These are phyloP conservation scores for Leccinum griseonigrum DNA, from an alignment of 1,284 basidiomycete species.

Conservation along the genomic window DNA sequence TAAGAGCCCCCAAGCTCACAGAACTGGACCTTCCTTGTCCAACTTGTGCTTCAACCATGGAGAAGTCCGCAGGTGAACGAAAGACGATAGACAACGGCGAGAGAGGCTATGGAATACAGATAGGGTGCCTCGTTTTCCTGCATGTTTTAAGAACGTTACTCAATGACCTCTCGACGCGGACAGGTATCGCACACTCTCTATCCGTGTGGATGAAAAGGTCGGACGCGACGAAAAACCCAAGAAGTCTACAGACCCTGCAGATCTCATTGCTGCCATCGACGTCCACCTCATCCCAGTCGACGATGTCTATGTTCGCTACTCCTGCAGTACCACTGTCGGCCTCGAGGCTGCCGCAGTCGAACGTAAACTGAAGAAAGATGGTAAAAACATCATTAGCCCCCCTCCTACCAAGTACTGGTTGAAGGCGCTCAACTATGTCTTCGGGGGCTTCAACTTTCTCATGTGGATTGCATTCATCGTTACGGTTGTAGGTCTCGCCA, in stretches of 20 bases:
- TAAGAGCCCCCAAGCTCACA: not conserved
- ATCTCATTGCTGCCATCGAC: not conserved
- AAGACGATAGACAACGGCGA: not conserved
- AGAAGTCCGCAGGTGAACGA: not conserved
- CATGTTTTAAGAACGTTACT: not conserved
- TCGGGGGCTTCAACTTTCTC: conserved; percentile 52
- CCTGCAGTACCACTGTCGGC: not conserved
- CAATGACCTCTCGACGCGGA: not conserved
- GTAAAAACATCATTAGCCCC: conserved; percentile 35
- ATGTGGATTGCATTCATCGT: conserved; percentile 51
- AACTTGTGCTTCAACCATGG: not conserved
- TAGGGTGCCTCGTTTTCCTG: not conserved
- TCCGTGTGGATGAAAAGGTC: not conserved
- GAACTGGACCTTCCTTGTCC: not conserved
- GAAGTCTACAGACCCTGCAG: not conserved
- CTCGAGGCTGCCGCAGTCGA: not conserved
- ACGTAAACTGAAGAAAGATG: not conserved
- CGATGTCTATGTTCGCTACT: not conserved
- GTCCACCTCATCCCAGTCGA: not conserved
- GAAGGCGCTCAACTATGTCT: conserved; percentile 49
- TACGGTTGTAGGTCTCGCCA: conserved; percentile 34
- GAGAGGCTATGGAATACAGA: not conserved
- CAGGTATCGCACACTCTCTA: not conserved
- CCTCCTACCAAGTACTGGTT: conserved; percentile 46
- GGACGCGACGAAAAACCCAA: not conserved